Base-by-base conservation (phyloP, 345 rosid genomes). In the Pseudoturritis turrita region DNA sequence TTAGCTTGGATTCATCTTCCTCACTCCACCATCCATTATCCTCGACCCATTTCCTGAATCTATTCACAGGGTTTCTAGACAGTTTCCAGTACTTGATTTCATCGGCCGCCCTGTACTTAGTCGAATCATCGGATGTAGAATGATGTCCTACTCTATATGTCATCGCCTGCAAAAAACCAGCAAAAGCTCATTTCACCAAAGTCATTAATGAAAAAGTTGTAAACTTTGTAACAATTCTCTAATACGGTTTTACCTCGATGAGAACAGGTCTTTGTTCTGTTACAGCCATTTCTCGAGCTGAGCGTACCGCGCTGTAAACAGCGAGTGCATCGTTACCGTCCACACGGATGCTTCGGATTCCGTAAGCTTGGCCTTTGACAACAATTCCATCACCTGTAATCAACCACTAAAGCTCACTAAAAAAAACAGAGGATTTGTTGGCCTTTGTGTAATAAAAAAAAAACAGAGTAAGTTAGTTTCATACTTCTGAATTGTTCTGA, bases 91-190 rank as follows among this genome's bases (percentile, higher is more conserved):
- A 72, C 11, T 91, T 77, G 14, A 91, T 87, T 37, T 91, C 97
- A 11, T 84, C 75, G 2, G 68, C 61, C 1, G 83, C 73, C 7
- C 95, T 78, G 68, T 91, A 88, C 74, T 85, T 91, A 58, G 97
- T 87, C 9, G 97, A 91, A 59, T 91, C 97, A 61, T 91, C 97
- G 1, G 97, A 91, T 10, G 97, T 88, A 4, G 97, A 91, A 79
- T 91, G 95, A 66, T 88, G 91, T 35, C 95, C 90, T 40, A 88
- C 88, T 72, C 97, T 81, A 60, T 91, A 91, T 3, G 95, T 86
- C 40, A 91, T 75, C 3, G 83, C 79, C 97, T 88, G 80, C 10
- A 43, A 31, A 14, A 36, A 33, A 37, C 14, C 33, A 56, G 2
- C 39, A 61, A 65, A 64, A 15, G 17, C 13, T 64, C 33, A 23